Conservation (phyloP, 202 grass and related monocot species). For the Setaria viridis region DNA sequence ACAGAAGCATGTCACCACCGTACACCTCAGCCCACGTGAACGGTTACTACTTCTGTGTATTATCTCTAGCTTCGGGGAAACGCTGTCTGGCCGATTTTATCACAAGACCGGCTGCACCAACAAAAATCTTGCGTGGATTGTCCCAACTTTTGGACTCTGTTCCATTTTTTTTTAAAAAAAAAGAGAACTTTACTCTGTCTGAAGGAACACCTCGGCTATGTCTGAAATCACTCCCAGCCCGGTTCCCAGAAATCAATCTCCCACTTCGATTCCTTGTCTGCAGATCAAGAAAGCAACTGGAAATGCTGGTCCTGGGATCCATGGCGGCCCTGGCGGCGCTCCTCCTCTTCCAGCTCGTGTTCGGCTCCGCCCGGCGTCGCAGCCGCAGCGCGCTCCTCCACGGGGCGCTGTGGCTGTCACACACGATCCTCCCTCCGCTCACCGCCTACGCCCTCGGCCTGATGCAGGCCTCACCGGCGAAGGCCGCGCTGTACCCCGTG, state of each 20-base stretch:
- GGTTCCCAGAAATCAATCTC: no score
- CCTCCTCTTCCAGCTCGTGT: background rate
- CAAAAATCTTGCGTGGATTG: background rate
- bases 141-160: background rate
- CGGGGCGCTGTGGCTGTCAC: background rate
- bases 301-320: background rate
- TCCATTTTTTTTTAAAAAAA: no score
- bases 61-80: background rate
- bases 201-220: background rate
- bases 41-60: background rate
- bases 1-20: background rate
- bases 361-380: background rate
- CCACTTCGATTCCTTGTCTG: background rate
- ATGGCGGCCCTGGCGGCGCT: background rate
- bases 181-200: no score
- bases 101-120: background rate
- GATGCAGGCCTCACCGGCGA: conserved; percentile 11
- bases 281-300: background rate
- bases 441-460: background rate
- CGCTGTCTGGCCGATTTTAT: background rate
- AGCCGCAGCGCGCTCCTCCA: background rate
- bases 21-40: background rate
- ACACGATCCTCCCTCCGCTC: background rate
- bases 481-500: background rate
- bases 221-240: no score